Evolutionary conservation across 2,329 filamentous ascomycete genomes (phyloP).

Genomic region (Leptosphaerulina australis): DNA sequence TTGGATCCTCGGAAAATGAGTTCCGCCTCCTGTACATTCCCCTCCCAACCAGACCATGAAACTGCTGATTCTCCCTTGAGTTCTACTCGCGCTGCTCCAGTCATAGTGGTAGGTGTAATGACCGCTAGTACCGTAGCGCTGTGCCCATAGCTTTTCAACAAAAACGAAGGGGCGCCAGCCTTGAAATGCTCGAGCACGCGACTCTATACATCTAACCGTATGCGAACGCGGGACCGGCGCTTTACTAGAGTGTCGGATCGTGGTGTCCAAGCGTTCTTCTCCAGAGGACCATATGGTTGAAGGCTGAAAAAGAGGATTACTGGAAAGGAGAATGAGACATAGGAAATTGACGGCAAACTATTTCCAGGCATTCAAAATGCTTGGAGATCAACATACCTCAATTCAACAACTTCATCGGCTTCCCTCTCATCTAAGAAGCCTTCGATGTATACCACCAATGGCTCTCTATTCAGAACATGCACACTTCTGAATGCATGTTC

Average conservation of each 20-base stretch:
- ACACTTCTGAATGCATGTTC: conserved; percentile 48
- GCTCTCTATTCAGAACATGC: conserved; percentile 60
- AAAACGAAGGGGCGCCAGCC: conserved; percentile 64
- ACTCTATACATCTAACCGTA: conserved; percentile 64
- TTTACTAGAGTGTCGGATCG: conserved; percentile 61
- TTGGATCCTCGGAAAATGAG: conserved; percentile 62
- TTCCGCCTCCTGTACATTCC: conserved; percentile 63
- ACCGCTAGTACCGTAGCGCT: conserved; percentile 63
- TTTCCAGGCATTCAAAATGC: neutral
- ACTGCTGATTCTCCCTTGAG: conserved; percentile 55
- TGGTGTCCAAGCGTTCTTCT: conserved; percentile 55
- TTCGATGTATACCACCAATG: conserved; percentile 65
- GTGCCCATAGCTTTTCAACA: conserved; percentile 66
- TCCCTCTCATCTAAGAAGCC: conserved; percentile 59
- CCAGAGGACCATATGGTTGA: conserved; percentile 61
- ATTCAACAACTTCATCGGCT: conserved; percentile 56
- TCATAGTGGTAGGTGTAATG: conserved; percentile 67
- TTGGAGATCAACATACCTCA: conserved; percentile 54
- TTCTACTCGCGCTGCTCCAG: conserved; percentile 50
- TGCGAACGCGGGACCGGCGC: conserved; percentile 49
- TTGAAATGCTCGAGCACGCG: conserved; percentile 63
- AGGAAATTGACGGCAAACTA: no score
- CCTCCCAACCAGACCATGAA: conserved; percentile 66
- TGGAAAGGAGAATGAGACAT: conserved; percentile 22
- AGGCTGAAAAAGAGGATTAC: conserved; percentile 57